Evolutionary conservation across 2,329 filamentous ascomycete genomes (phyloP).

Genomic region (Monilinia laxa): DNA sequence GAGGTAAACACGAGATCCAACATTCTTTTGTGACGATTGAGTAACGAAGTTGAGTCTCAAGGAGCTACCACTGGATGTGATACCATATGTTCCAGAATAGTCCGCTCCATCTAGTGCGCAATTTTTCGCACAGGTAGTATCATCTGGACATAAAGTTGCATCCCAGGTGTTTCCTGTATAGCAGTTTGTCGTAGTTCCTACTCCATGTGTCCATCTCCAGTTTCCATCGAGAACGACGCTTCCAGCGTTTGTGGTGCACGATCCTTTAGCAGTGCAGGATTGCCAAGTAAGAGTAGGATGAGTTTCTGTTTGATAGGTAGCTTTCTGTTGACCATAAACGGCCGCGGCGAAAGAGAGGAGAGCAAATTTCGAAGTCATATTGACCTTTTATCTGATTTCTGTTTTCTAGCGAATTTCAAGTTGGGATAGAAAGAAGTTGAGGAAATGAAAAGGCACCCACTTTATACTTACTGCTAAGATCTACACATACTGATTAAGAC

Average conservation of each 20-base stretch:
- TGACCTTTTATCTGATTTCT: neutral
- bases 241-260: slow-evolving; percentile 49
- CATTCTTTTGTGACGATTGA: slow-evolving; percentile 47
- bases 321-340: slow-evolving; percentile 50
- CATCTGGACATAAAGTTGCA: slow-evolving; percentile 45
- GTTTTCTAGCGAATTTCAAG: neutral
- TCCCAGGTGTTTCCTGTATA: slow-evolving; percentile 48
- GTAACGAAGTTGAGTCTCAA: slow-evolving; percentile 59
- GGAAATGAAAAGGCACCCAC: neutral
- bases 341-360: slow-evolving; percentile 46
- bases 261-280: slow-evolving; percentile 48
- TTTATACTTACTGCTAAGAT: neutral
- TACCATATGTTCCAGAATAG: slow-evolving; percentile 53
- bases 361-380: slow-evolving; percentile 28
- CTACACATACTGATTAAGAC: neutral
- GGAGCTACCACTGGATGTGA: slow-evolving; percentile 51
- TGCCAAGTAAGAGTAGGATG: slow-evolving; percentile 55
- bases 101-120: slow-evolving; percentile 56
- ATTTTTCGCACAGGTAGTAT: slow-evolving; percentile 47
- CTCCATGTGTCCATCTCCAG: slow-evolving; percentile 57
- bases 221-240: slow-evolving; percentile 56
- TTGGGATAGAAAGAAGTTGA: neutral
- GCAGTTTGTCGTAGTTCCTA: slow-evolving; percentile 43
- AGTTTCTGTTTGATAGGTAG: slow-evolving; percentile 47
- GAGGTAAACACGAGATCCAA: slow-evolving; percentile 61